Conservation (phyloP, 768 basidiomycete species). For the Naganishia randhawae region DNA sequence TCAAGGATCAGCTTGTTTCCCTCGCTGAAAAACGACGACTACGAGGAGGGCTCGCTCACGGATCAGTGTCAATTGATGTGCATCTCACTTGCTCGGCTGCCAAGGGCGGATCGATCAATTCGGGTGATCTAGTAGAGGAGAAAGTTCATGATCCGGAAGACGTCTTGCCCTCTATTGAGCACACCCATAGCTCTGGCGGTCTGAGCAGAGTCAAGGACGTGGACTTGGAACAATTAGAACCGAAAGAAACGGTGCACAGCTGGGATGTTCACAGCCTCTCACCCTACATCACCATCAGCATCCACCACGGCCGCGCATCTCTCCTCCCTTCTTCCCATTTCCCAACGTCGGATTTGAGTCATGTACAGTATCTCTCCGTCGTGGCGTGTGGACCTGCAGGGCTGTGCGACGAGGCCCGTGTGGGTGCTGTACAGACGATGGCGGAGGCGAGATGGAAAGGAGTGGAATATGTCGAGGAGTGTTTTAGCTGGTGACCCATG, state of each 20-base stretch:
- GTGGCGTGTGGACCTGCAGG: conserved; percentile 10
- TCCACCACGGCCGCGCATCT: background rate
- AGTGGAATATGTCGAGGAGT: conserved; percentile 5
- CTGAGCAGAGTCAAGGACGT: background rate
- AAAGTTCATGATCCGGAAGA: background rate
- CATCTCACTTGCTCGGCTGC: background rate
- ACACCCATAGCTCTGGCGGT: background rate
- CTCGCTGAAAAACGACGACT: background rate
- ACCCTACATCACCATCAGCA: background rate
- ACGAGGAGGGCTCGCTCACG: background rate
- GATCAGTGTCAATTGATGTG: background rate
- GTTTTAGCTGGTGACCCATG: conserved; percentile 15
- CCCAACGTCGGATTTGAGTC: background rate
- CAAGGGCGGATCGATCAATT: background rate
- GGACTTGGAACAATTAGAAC: no score
- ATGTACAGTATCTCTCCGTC: background rate
- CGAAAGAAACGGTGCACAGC: no score
- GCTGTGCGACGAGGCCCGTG: conserved; percentile 6
- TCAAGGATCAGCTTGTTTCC: background rate
- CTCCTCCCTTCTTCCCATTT: background rate
- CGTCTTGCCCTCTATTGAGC: background rate
- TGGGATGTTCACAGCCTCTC: background rate
- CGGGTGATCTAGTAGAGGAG: background rate
- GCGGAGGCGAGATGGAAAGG: background rate
- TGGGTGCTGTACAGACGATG: background rate